These are phyloP conservation scores for Sphaerostilbella broomeana DNA, from an alignment of 2,329 filamentous ascomycete species.

Conservation along the genomic window DNA sequence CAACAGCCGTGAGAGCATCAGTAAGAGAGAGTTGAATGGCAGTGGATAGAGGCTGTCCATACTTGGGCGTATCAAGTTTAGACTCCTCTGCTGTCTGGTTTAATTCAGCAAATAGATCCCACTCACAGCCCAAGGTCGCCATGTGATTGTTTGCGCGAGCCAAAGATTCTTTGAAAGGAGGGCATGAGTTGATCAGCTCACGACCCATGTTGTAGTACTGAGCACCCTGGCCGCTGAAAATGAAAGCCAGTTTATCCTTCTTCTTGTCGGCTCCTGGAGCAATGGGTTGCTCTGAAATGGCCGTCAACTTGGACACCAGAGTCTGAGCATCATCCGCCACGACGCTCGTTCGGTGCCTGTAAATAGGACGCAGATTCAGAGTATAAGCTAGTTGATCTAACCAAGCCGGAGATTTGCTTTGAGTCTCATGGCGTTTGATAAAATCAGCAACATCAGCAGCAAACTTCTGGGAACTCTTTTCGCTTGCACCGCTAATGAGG, in stretches of 20 bases:
- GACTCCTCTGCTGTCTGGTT: constrained; percentile 10
- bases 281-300: too few relatives aligned
- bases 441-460: too few relatives aligned
- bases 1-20: constrained; percentile 13
- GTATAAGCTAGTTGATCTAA: too few relatives aligned
- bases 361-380: too few relatives aligned
- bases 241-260: constrained; percentile 15
- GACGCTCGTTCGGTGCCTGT: too few relatives aligned
- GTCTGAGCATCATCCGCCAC: too few relatives aligned
- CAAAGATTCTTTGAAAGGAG: constrained; percentile 1
- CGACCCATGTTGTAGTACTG: constrained; percentile 26
- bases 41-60: constrained; percentile 18
- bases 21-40: constrained; percentile 20
- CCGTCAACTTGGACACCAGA: too few relatives aligned
- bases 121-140: constrained; percentile 3
- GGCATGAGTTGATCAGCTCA: constrained; percentile 18
- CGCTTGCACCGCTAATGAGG: too few relatives aligned
- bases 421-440: too few relatives aligned
- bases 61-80: constrained; percentile 17
- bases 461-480: too few relatives aligned
- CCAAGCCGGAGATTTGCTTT: too few relatives aligned
- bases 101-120: constrained; percentile 11
- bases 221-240: constrained; percentile 31
- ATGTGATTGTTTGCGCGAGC: constrained; percentile 2
- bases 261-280: neutral